Percentiles rank a stretch among this genome's conserved stretches.
Evolutionary conservation across 2,329 filamentous ascomycete species (phyloP).

Genomic region (Fusarium sp.): DNA sequence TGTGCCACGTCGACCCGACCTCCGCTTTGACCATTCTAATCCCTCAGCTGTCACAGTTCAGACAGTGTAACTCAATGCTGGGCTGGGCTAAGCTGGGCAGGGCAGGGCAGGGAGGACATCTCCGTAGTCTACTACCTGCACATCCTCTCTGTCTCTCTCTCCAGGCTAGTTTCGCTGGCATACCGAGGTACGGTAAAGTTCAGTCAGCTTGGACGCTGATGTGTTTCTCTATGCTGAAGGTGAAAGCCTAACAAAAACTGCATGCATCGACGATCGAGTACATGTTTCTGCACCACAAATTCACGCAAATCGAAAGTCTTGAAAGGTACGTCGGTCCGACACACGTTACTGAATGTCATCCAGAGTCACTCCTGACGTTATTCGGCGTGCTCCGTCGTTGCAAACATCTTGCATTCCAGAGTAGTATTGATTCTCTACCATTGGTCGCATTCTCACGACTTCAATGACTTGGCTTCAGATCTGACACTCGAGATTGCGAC

Average conservation of each 20-base stretch:
- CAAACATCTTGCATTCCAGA: not conserved
- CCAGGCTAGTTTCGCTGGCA: not conserved
- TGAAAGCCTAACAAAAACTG: slow-evolving; percentile 19
- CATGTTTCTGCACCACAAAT: slow-evolving; percentile 1
- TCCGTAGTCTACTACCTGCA: no score
- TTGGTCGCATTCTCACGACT: not conserved
- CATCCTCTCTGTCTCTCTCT: no score
- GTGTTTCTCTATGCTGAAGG: no score
- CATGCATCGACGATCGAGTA: slow-evolving; percentile 20
- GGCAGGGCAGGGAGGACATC: no score
- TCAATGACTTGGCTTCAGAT: slow-evolving; percentile 9
- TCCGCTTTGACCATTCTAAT: slow-evolving; percentile 10
- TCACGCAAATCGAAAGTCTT: slow-evolving; percentile 7
- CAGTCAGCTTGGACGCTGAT: no score
- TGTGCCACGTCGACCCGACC: slow-evolving; percentile 29
- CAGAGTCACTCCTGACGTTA: not conserved
- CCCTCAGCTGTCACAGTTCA: slow-evolving; percentile 28
- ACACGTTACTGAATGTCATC: slow-evolving; percentile 21
- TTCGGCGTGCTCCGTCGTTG: slow-evolving; percentile 24
- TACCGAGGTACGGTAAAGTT: not conserved
- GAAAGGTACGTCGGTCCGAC: slow-evolving; percentile 21
- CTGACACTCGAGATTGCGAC: slow-evolving; percentile 2
- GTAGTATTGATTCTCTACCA: not conserved
- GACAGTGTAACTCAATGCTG: slow-evolving; percentile 21
- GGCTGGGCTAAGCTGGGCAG: no score